Evolutionary conservation across 345 rosid genomes (phyloP).

Genomic region (Mallotus nudiflorus): DNA sequence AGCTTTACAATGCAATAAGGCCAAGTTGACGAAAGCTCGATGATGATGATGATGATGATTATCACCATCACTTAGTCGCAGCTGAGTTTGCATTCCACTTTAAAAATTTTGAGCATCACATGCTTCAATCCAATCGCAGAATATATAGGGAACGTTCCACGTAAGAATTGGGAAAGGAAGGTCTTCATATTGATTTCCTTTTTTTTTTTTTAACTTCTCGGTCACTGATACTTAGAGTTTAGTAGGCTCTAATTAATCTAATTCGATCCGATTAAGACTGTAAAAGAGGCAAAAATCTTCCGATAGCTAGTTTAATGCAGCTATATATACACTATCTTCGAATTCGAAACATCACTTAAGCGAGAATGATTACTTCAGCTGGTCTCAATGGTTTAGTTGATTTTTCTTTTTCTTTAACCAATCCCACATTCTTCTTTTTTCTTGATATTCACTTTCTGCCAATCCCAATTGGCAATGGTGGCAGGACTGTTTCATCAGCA

Average conservation of each 20-base stretch:
- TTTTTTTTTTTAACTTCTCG: too few relatives aligned
- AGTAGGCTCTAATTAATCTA: too few relatives aligned
- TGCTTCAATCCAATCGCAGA: conserved; percentile 32
- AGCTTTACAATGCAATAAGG: conserved; percentile 34
- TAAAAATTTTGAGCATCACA: conserved; percentile 43
- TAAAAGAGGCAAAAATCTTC: too few relatives aligned
- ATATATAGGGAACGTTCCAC: conserved; percentile 36
- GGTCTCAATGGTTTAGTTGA: too few relatives aligned
- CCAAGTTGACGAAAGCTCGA: conserved; percentile 44
- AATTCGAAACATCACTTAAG: too few relatives aligned
- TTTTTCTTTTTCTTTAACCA: conserved; percentile 32
- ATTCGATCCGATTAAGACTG: too few relatives aligned
- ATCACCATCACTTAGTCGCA: conserved; percentile 35
- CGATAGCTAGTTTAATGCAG: too few relatives aligned
- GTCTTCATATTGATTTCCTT: conserved; percentile 11
- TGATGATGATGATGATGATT: conserved; percentile 15
- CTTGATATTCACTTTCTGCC: conserved; percentile 40
- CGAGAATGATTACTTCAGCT: too few relatives aligned
- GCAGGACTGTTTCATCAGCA: conserved; percentile 37
- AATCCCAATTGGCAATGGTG: conserved; percentile 41
- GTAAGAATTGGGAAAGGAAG: conserved; percentile 23
- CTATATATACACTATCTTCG: too few relatives aligned
- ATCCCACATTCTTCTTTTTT: conserved; percentile 25
- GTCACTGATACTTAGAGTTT: too few relatives aligned
- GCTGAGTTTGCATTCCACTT: conserved; percentile 64